Conservation (phyloP, 768 basidiomycete genomes). For the Myochromella boudieri region DNA sequence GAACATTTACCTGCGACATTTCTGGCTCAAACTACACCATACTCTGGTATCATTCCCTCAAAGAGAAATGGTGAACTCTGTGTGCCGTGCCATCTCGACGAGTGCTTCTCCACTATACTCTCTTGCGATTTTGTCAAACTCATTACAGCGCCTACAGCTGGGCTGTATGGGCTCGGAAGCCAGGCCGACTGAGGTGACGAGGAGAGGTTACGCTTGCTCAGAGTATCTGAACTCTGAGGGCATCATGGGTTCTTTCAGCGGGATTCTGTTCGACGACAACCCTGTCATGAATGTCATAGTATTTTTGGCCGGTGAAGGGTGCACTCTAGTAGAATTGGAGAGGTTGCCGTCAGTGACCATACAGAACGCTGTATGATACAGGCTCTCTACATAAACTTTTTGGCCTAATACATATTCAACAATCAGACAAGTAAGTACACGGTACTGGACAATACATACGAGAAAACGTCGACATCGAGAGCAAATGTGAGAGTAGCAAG, state of each 20-base stretch:
- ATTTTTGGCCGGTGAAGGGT: slow-evolving; percentile 91
- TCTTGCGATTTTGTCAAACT: slow-evolving; percentile 96
- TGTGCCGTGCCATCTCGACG: slow-evolving; percentile 90
- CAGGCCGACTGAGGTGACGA: slow-evolving; percentile 92
- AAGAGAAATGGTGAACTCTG: slow-evolving; percentile 92
- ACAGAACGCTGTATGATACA: no score
- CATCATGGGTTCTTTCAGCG: slow-evolving; percentile 72
- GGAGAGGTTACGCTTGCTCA: slow-evolving; percentile 85
- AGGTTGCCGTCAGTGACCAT: no score
- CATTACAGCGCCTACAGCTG: slow-evolving; percentile 42
- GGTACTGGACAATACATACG: no score
- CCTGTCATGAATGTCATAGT: slow-evolving; percentile 99
- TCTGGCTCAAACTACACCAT: slow-evolving; percentile 92
- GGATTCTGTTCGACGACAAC: slow-evolving; percentile 94
- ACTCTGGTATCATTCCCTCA: slow-evolving; percentile 88
- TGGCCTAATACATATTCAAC: no score
- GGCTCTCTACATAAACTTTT: no score
- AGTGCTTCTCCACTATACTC: slow-evolving; percentile 95
- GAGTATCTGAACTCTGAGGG: slow-evolving; percentile 86
- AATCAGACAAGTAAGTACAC: no score
- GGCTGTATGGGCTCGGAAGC: slow-evolving; percentile 36
- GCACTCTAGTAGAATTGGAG: no score
- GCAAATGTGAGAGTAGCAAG: no score
- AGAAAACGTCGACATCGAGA: no score
- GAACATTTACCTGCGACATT: slow-evolving; percentile 79